Base-by-base conservation (phyloP, 495 filamentous ascomycete genomes). In the Penicillium paradoxum region DNA sequence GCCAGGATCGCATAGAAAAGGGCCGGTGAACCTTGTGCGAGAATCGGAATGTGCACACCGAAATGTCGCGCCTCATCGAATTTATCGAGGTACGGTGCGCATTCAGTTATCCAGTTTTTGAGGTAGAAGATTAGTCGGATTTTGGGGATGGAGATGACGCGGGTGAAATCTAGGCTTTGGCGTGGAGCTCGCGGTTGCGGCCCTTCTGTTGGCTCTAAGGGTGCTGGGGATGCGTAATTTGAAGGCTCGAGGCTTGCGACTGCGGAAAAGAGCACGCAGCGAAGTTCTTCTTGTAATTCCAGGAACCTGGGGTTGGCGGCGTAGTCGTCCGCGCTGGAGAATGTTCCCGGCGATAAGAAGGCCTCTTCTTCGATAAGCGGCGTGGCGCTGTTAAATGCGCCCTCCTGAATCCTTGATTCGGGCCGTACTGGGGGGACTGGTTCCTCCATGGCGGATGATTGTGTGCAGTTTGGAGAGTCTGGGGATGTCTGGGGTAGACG, bases 1-100 rank as follows among this genome's bases (percentile, higher is more conserved):
- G 69, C 69, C 2, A 72, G 49, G n/a, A 72, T 65, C 4, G 69
- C 68, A 29, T 65, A 72, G 21, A 71, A 60, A 2, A 72, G 49
- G 8, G 69, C 55, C 22, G 67, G 68, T 4, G 63, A 71, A 1
- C 53, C 45, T 30, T 66, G 65, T 8, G 68, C 67, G 3, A 71
- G 51, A 21, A 67, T 63, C 10, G 66, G 69, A 17, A 70, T 61
- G 17, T 72, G 64, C 1, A 70, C 58, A 4, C 68, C 69, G 30
- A 72, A 72, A 41, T 62, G 50, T 3, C 61, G 58, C 17, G 51
- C 40, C 38, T 64, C 60, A 48, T 76, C 73, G 34, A 76, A 74
- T 62, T 70, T 76, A 43, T 76, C 73, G 9, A 76, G 67, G 54
- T 65, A 65, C 6, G 63, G 63, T 0, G 63, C 63, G n/a, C 63